Percentiles rank a stretch among this genome's conserved stretches.
phyloP scores from a whole-genome alignment of 2,329 filamentous ascomycete genomes.

The Talaromyces sp. region DNA sequence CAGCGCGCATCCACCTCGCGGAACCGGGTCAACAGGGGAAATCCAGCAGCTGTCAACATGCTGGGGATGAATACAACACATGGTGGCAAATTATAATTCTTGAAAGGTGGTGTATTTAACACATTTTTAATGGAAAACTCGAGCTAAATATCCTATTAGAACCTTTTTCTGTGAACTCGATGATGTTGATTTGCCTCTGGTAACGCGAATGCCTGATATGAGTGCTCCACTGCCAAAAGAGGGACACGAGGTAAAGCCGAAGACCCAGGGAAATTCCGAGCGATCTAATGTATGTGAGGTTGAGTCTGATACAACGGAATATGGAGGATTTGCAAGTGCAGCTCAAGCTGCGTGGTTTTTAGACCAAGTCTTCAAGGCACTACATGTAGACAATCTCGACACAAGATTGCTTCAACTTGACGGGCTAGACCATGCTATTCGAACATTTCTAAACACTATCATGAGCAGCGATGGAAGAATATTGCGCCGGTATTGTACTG shows the following conservation, averaged over 20 bases:
- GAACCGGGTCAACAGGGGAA: neutral
- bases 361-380: constrained; percentile 16
- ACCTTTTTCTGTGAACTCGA: neutral
- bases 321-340: constrained; percentile 16
- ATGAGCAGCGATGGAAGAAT: constrained; percentile 4
- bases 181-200: neutral
- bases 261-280: neutral
- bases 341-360: constrained; percentile 21
- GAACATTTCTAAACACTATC: constrained; percentile 9
- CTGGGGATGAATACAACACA: constrained; percentile 22
- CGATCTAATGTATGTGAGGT: neutral
- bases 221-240: neutral
- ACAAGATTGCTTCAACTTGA: constrained; percentile 12
- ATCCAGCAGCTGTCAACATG: neutral
- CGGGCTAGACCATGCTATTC: constrained; percentile 12
- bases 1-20: constrained; percentile 14
- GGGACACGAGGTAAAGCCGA: neutral
- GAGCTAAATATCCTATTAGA: neutral
- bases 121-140: neutral
- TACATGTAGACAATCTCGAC: constrained; percentile 10
- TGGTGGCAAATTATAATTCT: constrained; percentile 26
- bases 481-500: constrained; percentile 14
- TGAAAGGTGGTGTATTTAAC: constrained; percentile 21
- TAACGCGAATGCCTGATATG: neutral
- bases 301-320: neutral